phyloP scores from a whole-genome alignment of 345 rosid species.

The Arabidopsis arenosa region DNA sequence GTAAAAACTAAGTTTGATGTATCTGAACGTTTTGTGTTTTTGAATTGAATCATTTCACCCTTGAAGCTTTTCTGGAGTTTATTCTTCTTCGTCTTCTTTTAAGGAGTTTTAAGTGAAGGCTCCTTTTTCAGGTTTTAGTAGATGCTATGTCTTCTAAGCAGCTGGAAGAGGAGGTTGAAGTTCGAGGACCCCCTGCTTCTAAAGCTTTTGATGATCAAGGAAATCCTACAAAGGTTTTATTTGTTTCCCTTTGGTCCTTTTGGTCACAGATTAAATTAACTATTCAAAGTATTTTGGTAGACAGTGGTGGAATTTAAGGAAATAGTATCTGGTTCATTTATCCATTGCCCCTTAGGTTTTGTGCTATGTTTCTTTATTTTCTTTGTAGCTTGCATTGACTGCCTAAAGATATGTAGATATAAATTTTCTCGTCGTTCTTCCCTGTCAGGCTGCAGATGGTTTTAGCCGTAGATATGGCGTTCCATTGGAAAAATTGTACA shows the following conservation, averaged over 20 bases:
- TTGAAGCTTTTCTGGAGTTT: conserved; percentile 14
- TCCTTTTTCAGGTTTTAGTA: conserved; percentile 61
- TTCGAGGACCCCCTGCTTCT: conserved; percentile 92
- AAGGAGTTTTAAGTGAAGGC: conserved; percentile 18
- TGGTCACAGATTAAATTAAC: conserved; percentile 25
- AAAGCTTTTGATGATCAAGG: conserved; percentile 92
- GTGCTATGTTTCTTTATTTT: conserved; percentile 20
- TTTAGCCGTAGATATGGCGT: conserved; percentile 84
- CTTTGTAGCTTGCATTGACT: not conserved
- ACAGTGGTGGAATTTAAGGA: conserved; percentile 19
- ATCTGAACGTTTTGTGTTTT: conserved; percentile 28
- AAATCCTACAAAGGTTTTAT: conserved; percentile 85
- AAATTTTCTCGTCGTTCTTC: conserved; percentile 21
- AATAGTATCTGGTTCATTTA: conserved; percentile 12
- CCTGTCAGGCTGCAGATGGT: conserved; percentile 90
- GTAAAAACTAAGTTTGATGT: conserved; percentile 11
- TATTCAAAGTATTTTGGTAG: conserved; percentile 27
- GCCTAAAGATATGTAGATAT: conserved; percentile 11
- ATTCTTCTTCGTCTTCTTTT: not conserved
- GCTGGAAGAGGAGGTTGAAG: conserved; percentile 74
- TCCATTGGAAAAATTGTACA: conserved; percentile 62
- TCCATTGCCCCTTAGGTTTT: not conserved
- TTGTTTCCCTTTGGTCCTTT: conserved; percentile 37
- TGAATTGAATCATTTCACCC: conserved; percentile 14
- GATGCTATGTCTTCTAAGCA: conserved; percentile 75